A percentile compares a stretch with the other conserved stretches of the same genome.
These are phyloP conservation scores for Rubroboletus pulcherrimus DNA, from an alignment of 768 basidiomycete species.

Conservation along the genomic window DNA sequence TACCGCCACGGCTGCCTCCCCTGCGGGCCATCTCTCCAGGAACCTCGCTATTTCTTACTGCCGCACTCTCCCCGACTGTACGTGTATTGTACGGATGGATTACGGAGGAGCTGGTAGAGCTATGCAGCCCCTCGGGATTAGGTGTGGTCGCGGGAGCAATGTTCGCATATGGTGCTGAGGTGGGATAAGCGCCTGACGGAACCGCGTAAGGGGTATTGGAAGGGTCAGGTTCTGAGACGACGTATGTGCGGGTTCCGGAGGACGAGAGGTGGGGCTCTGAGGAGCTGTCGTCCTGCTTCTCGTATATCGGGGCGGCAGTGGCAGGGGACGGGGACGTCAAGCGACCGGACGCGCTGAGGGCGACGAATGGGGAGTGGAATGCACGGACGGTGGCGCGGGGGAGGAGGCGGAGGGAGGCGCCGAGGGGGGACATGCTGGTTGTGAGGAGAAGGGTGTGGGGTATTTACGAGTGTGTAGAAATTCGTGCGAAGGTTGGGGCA, in stretches of 20 bases:
- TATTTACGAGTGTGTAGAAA: background rate
- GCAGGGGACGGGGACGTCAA: slow-evolving; percentile 32
- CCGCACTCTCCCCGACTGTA: slow-evolving; percentile 43
- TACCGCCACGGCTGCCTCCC: slow-evolving; percentile 38
- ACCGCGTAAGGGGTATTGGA: slow-evolving; percentile 59
- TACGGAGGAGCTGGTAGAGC: slow-evolving; percentile 47
- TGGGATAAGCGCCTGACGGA: slow-evolving; percentile 66
- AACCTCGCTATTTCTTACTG: slow-evolving; percentile 39
- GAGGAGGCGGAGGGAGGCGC: slow-evolving; percentile 2
- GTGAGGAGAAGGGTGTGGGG: slow-evolving; percentile 11
- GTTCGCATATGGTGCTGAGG: slow-evolving; percentile 45
- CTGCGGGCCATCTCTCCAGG: slow-evolving; percentile 45
- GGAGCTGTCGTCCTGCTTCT: slow-evolving; percentile 56
- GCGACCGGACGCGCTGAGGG: slow-evolving; percentile 40
- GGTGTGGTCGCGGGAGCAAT: slow-evolving; percentile 40
- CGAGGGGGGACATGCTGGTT: slow-evolving; percentile 22
- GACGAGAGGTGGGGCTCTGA: slow-evolving; percentile 44
- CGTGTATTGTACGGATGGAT: slow-evolving; percentile 37
- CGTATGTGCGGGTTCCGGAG: slow-evolving; percentile 57
- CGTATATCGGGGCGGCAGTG: slow-evolving; percentile 41
- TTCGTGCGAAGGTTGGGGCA: slow-evolving; percentile 25
- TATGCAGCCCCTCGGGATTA: slow-evolving; percentile 34
- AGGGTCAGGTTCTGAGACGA: slow-evolving; percentile 70
- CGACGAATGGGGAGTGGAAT: slow-evolving; percentile 65
- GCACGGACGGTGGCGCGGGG: slow-evolving; percentile 33